Evolutionary conservation across 2,329 filamentous ascomycete species (phyloP).

Genomic region (Xylaria sp.): DNA sequence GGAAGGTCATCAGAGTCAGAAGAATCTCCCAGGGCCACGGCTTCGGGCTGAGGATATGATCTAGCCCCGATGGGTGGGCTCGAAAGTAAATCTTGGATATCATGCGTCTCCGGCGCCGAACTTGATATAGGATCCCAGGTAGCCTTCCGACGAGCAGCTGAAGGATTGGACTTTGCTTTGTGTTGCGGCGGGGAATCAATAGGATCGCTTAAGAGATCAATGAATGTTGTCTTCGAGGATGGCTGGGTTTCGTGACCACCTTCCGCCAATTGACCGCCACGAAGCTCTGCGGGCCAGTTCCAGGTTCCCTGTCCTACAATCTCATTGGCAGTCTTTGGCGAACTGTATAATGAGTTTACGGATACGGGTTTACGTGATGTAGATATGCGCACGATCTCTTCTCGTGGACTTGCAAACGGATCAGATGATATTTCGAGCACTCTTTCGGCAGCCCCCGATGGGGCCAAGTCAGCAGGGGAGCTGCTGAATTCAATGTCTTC

Average conservation of each 20-base stretch:
- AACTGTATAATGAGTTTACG: slow-evolving; percentile 32
- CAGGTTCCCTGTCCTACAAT: background rate
- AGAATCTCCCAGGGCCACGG: slow-evolving; percentile 43
- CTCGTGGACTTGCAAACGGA: slow-evolving; percentile 34
- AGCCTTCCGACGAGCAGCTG: slow-evolving; percentile 33
- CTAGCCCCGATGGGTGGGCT: slow-evolving; percentile 24
- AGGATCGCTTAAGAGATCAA: slow-evolving; percentile 41
- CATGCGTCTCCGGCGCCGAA: slow-evolving; percentile 52
- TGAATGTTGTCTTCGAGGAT: slow-evolving; percentile 27
- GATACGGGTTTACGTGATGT: background rate
- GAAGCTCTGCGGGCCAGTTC: slow-evolving; percentile 3
- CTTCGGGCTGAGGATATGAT: slow-evolving; percentile 42
- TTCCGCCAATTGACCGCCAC: background rate
- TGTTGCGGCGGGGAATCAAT: slow-evolving; percentile 19
- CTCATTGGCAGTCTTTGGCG: slow-evolving; percentile 21
- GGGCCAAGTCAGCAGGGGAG: slow-evolving; percentile 27
- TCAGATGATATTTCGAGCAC: slow-evolving; percentile 24
- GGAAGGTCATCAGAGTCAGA: slow-evolving; percentile 54
- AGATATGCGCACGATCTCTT: slow-evolving; percentile 12
- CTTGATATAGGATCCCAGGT: slow-evolving; percentile 60
- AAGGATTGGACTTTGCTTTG: slow-evolving; percentile 24
- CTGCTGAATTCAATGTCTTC: slow-evolving; percentile 42
- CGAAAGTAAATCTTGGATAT: slow-evolving; percentile 24
- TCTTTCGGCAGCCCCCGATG: background rate
- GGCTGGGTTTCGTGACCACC: slow-evolving; percentile 14